These are phyloP conservation scores for Ceratocystis diversiconidia DNA, from an alignment of 2,329 filamentous ascomycete species.

Conservation along the genomic window DNA sequence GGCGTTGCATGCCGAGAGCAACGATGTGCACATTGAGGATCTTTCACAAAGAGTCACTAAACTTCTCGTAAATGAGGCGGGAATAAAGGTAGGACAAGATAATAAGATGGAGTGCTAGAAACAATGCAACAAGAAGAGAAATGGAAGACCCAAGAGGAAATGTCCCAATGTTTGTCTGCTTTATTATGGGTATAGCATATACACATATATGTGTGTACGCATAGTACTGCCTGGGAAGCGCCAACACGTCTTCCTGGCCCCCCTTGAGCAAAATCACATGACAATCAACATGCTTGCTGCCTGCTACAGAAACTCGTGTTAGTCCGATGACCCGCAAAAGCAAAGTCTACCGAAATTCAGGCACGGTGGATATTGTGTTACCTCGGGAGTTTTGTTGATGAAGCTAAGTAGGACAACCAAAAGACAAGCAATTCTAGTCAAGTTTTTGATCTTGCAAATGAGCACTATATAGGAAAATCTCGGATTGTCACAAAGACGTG, in stretches of 20 bases:
- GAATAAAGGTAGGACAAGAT: not conserved
- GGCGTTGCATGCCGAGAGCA: constrained; percentile 58
- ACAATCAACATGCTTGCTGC: not conserved
- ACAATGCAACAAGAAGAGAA: not conserved
- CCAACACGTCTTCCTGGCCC: not conserved
- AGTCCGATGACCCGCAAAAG: constrained; percentile 7
- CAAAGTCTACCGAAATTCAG: not conserved
- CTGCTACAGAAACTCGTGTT: not conserved
- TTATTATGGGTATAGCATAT: too few species aligned
- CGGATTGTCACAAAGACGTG: not conserved
- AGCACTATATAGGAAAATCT: not conserved
- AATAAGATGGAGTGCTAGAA: not conserved
- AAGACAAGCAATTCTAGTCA: not conserved
- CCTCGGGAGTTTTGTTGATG: not conserved
- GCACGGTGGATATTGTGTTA: constrained; percentile 1
- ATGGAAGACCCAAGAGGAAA: too few species aligned
- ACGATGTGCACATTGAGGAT: constrained; percentile 74
- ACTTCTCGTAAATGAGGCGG: constrained; percentile 28
- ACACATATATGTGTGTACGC: too few species aligned
- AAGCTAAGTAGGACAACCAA: not conserved
- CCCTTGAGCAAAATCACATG: constrained; percentile 6
- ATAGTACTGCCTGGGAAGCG: too few species aligned
- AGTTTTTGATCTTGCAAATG: not conserved
- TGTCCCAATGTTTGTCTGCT: not conserved
- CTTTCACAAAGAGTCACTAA: constrained; percentile 57